phyloP scores from a whole-genome alignment of 2,329 filamentous ascomycete species.

The Hawksworthiomyces lignivorus region DNA sequence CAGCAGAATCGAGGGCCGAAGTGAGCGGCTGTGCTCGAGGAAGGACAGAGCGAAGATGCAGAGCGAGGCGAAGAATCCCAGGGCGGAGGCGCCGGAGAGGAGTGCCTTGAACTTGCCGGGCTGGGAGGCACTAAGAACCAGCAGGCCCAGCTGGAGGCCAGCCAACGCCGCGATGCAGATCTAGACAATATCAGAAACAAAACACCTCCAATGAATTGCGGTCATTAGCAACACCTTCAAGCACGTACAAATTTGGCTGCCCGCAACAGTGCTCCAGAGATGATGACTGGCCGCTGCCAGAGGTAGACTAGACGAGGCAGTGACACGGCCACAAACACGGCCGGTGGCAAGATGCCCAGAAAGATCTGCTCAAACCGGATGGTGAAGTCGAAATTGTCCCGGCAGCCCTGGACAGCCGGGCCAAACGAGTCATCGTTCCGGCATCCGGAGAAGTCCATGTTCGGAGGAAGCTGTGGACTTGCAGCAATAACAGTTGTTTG shows the following conservation, averaged over 20 bases:
- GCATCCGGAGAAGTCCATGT: constrained; percentile 19
- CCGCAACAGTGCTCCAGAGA: constrained; percentile 27
- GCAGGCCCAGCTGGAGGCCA: constrained; percentile 23
- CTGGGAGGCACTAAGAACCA: constrained; percentile 23
- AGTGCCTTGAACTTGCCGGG: constrained; percentile 10
- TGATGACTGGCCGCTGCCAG: constrained; percentile 23
- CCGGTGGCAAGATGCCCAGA: constrained; percentile 34
- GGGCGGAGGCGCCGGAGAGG: constrained; percentile 7
- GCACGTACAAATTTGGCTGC: constrained; percentile 25
- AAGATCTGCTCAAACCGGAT: constrained; percentile 40
- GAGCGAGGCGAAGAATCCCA: constrained; percentile 20
- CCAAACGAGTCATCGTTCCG: constrained; percentile 33
- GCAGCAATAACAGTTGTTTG: too few relatives aligned
- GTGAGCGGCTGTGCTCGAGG: constrained; percentile 23
- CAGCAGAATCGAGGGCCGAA: constrained; percentile 35
- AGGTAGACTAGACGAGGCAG: constrained; percentile 26
- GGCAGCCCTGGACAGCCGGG: constrained; percentile 36
- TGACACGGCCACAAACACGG: constrained; percentile 29
- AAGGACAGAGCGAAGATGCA: constrained; percentile 25
- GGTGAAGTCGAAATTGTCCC: constrained; percentile 43
- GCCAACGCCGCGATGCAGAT: constrained; percentile 19
- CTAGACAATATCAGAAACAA: constrained; percentile 11
- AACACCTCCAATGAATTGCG: neutral
- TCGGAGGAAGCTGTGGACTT: neutral
- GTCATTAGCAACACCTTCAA: neutral